Evolutionary conservation across 768 basidiomycete genomes (phyloP).

Genomic region (Russula olivacea): DNA sequence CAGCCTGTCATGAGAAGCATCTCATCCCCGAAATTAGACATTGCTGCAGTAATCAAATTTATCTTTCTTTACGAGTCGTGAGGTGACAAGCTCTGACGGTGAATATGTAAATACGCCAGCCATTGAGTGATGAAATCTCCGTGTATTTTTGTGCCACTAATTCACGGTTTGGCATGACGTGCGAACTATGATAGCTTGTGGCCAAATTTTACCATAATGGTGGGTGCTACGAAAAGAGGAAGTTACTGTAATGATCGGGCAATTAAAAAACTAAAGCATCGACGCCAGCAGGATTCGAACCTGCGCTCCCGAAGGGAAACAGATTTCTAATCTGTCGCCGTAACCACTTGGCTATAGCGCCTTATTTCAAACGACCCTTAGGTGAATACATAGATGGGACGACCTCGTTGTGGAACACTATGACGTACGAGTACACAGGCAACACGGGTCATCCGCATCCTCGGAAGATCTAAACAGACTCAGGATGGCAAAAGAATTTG

Average conservation of each 20-base stretch:
- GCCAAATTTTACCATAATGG: neutral
- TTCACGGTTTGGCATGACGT: too few relatives aligned
- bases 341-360: slow-evolving; percentile 80
- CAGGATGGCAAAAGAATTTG: slow-evolving; percentile 2
- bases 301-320: slow-evolving; percentile 27
- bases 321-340: slow-evolving; percentile 66
- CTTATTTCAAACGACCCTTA: slow-evolving; percentile 23
- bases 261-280: slow-evolving; percentile 8
- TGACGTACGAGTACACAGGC: too few relatives aligned
- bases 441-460: too few relatives aligned
- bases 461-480: neutral
- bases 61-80: neutral
- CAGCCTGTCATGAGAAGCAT: neutral
- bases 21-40: slow-evolving; percentile 1
- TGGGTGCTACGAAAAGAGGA: too few relatives aligned
- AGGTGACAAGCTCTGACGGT: neutral
- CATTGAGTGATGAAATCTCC: too few relatives aligned
- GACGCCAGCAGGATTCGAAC: slow-evolving; percentile 28
- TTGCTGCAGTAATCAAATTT: slow-evolving; percentile 13
- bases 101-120: neutral
- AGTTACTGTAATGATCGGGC: too few relatives aligned
- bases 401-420: too few relatives aligned
- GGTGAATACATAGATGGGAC: neutral
- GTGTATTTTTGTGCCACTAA: too few relatives aligned
- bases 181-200: too few relatives aligned